These are phyloP conservation scores for Ganoderma boninense DNA, from an alignment of 1,284 basidiomycete species.

Conservation along the genomic window DNA sequence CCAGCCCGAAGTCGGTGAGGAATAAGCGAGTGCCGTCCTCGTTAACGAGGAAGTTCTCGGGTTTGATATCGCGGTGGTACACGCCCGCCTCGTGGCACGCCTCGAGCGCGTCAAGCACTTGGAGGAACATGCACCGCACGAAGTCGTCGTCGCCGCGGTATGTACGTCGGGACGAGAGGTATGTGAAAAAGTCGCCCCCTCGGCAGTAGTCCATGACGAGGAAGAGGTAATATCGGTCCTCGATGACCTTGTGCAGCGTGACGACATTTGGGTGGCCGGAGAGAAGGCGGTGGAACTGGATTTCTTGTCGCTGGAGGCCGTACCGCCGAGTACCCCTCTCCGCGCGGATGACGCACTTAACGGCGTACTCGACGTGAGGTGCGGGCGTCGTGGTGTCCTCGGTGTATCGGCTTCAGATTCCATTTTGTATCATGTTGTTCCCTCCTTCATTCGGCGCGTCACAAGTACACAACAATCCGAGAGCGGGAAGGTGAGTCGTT, in stretches of 20 bases:
- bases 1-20: slow-evolving; percentile 75
- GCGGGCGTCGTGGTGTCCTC: slow-evolving; percentile 56
- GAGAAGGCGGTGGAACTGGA: slow-evolving; percentile 61
- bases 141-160: slow-evolving; percentile 36
- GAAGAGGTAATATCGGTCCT: slow-evolving; percentile 62
- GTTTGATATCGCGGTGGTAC: slow-evolving; percentile 79
- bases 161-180: slow-evolving; percentile 31
- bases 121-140: slow-evolving; percentile 53
- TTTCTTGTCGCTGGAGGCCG: slow-evolving; percentile 55
- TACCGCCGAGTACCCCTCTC: slow-evolving; percentile 44
- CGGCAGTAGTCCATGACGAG: slow-evolving; percentile 73
- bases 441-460: not conserved
- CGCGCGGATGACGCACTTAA: slow-evolving; percentile 42
- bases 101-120: slow-evolving; percentile 70
- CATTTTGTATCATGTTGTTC: not conserved
- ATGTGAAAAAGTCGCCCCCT: slow-evolving; percentile 41
- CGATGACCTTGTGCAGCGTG: slow-evolving; percentile 69
- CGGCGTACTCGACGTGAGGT: slow-evolving; percentile 38
- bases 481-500: not conserved
- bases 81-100: slow-evolving; percentile 68
- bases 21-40: slow-evolving; percentile 53
- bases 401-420: slow-evolving; percentile 38
- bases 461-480: not conserved
- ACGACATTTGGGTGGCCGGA: slow-evolving; percentile 59
- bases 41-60: slow-evolving; percentile 75